Conservation (phyloP, 805 yeast species). For the Yamadazyma sp. region DNA sequence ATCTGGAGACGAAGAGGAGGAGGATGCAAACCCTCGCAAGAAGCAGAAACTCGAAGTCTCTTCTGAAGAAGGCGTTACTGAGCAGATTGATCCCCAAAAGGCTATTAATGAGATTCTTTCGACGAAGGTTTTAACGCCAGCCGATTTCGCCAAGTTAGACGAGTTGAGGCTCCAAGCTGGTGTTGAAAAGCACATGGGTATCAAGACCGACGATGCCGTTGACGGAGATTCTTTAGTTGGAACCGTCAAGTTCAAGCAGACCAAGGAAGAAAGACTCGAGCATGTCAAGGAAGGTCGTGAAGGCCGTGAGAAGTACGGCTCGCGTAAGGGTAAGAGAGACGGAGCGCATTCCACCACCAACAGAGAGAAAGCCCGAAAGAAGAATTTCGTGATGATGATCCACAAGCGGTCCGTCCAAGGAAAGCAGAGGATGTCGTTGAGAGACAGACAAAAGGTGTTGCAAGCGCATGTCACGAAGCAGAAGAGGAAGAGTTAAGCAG, state of each 20-base stretch:
- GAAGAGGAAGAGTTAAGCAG: constrained; percentile 75
- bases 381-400: constrained; percentile 98
- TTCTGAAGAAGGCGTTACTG: constrained; percentile 23
- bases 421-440: constrained; percentile 81
- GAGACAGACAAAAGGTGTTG: constrained; percentile 86
- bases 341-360: constrained; percentile 88
- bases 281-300: constrained; percentile 88
- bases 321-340: constrained; percentile 77
- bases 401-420: constrained; percentile 95
- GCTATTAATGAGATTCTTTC: constrained; percentile 54
- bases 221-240: constrained; percentile 80
- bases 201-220: constrained; percentile 76
- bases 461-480: constrained; percentile 87
- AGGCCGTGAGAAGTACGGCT: constrained; percentile 87
- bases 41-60: constrained; percentile 26
- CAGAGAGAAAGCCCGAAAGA: constrained; percentile 93
- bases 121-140: constrained; percentile 88
- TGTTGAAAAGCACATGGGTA: constrained; percentile 73
- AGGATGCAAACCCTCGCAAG: constrained; percentile 22
- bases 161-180: constrained; percentile 87
- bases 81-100: constrained; percentile 7
- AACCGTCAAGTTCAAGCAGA: constrained; percentile 75
- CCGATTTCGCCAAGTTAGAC: constrained; percentile 94
- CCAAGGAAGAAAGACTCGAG: constrained; percentile 87
- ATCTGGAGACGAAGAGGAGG: constrained; percentile 24